Evolutionary conservation across 495 filamentous ascomycete species (phyloP).

Genomic region (Entonaema liquescens): DNA sequence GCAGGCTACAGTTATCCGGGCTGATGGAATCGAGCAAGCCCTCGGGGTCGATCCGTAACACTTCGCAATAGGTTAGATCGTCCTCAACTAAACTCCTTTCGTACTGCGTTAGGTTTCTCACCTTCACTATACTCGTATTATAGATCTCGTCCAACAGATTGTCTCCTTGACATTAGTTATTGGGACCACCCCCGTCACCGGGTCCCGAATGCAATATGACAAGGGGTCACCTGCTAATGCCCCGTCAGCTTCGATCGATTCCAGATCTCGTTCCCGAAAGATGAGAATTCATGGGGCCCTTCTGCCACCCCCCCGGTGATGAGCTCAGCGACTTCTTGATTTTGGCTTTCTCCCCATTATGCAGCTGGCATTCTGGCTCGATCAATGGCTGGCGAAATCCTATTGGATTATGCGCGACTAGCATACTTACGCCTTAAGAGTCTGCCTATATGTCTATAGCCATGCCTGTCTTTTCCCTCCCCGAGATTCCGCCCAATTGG

Average conservation of each 20-base stretch:
- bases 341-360: constrained; percentile 1
- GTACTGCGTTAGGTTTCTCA: not conserved
- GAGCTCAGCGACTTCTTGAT: constrained; percentile 2
- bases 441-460: not conserved
- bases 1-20: not conserved
- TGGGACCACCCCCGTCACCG: constrained; percentile 1
- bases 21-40: not conserved
- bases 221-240: not conserved
- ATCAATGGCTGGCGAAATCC: constrained; percentile 12
- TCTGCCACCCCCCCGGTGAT: constrained; percentile 8
- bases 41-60: not conserved
- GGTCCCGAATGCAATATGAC: constrained; percentile 10
- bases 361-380: constrained; percentile 9
- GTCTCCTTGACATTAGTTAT: not conserved
- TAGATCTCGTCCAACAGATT: constrained; percentile 3
- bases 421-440: not conserved
- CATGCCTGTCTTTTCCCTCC: constrained; percentile 5
- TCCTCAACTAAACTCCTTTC: not conserved
- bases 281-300: constrained; percentile 5
- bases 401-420: constrained; percentile 17
- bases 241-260: constrained; percentile 14
- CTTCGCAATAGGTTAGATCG: not conserved
- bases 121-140: not conserved
- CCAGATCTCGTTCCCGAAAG: constrained; percentile 7
- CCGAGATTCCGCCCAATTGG: constrained; percentile 23